These are phyloP conservation scores for Hypoxylon perforatum DNA, from an alignment of 495 filamentous ascomycete genomes.

Conservation along the genomic window DNA sequence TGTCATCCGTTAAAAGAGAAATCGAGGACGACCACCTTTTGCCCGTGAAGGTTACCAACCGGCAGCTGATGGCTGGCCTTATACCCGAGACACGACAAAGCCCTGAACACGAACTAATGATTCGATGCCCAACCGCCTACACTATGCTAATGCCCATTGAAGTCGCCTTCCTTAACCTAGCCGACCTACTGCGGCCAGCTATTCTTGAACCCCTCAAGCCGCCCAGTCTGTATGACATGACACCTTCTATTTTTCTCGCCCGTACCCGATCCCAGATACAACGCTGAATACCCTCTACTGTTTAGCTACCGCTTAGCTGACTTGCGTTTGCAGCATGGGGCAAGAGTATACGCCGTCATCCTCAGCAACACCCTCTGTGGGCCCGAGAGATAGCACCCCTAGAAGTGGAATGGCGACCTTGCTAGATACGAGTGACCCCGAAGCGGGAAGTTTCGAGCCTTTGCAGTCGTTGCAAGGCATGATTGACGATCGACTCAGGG, in stretches of 20 bases:
- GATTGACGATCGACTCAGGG: constrained; percentile 34
- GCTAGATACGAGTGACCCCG: constrained; percentile 3
- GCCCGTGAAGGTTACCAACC: constrained; percentile 34
- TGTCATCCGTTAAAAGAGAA: constrained; percentile 31
- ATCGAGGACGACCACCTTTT: constrained; percentile 26
- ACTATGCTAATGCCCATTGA: constrained; percentile 34
- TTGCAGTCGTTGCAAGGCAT: constrained; percentile 22
- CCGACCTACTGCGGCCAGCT: constrained; percentile 27
- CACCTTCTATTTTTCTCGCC: background rate
- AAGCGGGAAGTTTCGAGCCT: constrained; percentile 15
- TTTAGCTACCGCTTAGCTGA: constrained; percentile 8
- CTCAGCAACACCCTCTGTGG: background rate
- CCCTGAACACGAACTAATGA: constrained; percentile 41
- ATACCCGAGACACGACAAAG: constrained; percentile 36
- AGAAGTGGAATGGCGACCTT: constrained; percentile 4
- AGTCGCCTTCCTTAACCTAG: constrained; percentile 29
- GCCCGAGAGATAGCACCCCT: constrained; percentile 3
- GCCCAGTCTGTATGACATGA: constrained; percentile 8
- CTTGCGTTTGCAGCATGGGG: constrained; percentile 4
- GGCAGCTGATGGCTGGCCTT: constrained; percentile 32
- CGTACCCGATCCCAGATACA: background rate
- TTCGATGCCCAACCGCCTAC: constrained; percentile 38
- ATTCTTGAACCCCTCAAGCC: constrained; percentile 16
- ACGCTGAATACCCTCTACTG: background rate
- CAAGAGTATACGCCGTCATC: constrained; percentile 18